Evolutionary conservation across 78 protist species (phyloP), one percentile per base, ranked within the genome.

Genomic region (Chrysochromulina tobinii): DNA sequence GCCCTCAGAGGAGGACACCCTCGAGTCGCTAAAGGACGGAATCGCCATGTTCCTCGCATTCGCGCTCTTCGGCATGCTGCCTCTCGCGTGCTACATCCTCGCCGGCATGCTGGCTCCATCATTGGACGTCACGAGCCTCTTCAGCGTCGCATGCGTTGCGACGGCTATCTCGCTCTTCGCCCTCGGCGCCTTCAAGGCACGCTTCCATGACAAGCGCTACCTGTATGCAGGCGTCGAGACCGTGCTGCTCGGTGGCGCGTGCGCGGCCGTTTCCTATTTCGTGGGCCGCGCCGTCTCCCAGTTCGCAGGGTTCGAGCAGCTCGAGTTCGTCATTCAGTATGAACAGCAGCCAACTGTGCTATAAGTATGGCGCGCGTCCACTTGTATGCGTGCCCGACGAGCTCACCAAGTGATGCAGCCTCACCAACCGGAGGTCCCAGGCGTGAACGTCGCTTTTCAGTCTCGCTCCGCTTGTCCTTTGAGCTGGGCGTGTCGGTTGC

Each of bases 51-150:
- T 77, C 15, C 4, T 3, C 59, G 20, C 85, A n/a, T 77, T 77
- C 11, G 57, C 85, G n/a, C 9, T 14, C 57, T 77, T 77, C 58
- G 85, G 85, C n/a, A 77, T 77, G 85, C 57, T 77, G 27, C 85
- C 85, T 18, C 11, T 77, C 61, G 17, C 14, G 48, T 57, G 85
- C 27, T 77, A 11, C 85, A 59, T 77, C 48, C 9, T 48, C 61
- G 57, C 15, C 25, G 23, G 61, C 3, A 1, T 51, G 15, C 15
- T 77, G 38, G 50, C 1, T 12, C 61, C 25, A 4, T 1, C 27
- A 48, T 3, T 51, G 23, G 20, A 2, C 27, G 27, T 20, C 48
- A 1, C 5, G 8, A 2, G 7, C 11, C 21, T 48, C 54, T 2
- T 48, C 18, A 0, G 50, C 50, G 8, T 14, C 59, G 85, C 85